Base-by-base conservation (phyloP, 169 alveolate species). In the Cryptosporidium sp. region DNA sequence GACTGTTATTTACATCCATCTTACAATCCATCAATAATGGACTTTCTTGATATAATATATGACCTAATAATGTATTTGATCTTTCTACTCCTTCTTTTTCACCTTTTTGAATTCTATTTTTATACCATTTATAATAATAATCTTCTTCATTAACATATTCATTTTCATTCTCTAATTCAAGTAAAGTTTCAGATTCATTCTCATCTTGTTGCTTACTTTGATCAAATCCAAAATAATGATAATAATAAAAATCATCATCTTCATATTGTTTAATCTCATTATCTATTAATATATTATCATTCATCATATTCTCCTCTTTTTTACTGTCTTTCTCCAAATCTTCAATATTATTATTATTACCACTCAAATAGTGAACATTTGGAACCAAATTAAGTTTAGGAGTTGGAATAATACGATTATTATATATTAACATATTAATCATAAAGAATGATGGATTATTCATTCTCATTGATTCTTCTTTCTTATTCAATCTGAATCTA, bases 341-440 rank as follows among this genome's bases (percentile, higher is more conserved):
- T 53, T 23, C 62, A 53, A 53, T 6, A 7, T 9, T 42, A 2
- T 14, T 14, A 14, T 48, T 12, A 48, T 14, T 48, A 48, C 21
- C 12, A 48, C 21, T 48, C 6, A 48, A 6, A 42, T 42, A 14
- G 18, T 12, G 21, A 16, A 48, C 7, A 48, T 14, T 48, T 56
- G 67, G 67, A 56, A n/a, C 67, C n/a, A 56, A 26, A 56, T 31
- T 65, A 23, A 65, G 51, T 16, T 35, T 65, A 5, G 72, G 72
- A 65, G 72, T 65, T 65, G 72, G 72, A 65, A 65, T 39, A 33
- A 70, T 16, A 45, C 65, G 65, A 23, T 70, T n/a, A 70, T 39
- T 70, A 18, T 70, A 48, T 26, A 70, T 45, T 9, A 29, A 45
- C 60, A 70, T 70, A 45, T 70, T 70, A 3, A 70, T 18, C 65